Percentiles rank a stretch among this genome's conserved stretches.
phyloP scores from a whole-genome alignment of 805 yeast genomes.

The Dipodascopsis uninucleata region DNA sequence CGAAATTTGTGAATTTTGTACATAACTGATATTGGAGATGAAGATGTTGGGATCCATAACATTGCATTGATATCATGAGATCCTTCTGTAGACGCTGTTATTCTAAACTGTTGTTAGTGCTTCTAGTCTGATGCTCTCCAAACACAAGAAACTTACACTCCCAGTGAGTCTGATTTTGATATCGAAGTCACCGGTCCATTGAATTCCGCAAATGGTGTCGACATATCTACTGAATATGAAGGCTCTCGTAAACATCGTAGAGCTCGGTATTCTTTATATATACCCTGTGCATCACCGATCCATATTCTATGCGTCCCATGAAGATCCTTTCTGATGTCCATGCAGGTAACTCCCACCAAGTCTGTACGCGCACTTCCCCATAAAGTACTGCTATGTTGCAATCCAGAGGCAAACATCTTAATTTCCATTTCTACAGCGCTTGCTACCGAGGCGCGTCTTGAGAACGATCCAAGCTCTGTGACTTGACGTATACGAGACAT shows the following conservation, averaged over 20 bases:
- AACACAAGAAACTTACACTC: constrained; percentile 16
- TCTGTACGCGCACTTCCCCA: constrained; percentile 21
- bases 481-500: too few species aligned
- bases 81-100: constrained; percentile 15
- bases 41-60: constrained; percentile 19
- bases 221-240: constrained; percentile 18
- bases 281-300: constrained; percentile 18
- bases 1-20: constrained; percentile 19
- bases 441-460: too few species aligned
- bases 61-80: constrained; percentile 19
- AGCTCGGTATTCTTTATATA: constrained; percentile 17
- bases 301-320: constrained; percentile 13
- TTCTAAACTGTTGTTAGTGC: constrained; percentile 2
- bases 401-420: constrained; percentile 10
- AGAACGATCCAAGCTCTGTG: too few species aligned
- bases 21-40: constrained; percentile 3
- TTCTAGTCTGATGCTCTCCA: neutral
- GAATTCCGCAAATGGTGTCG: constrained; percentile 26
- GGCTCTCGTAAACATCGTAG: constrained; percentile 16
- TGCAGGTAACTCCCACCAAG: constrained; percentile 19
- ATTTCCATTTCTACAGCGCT: too few species aligned
- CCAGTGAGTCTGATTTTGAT: constrained; percentile 11
- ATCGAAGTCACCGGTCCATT: constrained; percentile 23
- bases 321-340: constrained; percentile 10
- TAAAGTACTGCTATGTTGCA: constrained; percentile 10